Evolutionary conservation across 768 basidiomycete species (phyloP).

Genomic region (Cystofilobasidium capitatum): DNA sequence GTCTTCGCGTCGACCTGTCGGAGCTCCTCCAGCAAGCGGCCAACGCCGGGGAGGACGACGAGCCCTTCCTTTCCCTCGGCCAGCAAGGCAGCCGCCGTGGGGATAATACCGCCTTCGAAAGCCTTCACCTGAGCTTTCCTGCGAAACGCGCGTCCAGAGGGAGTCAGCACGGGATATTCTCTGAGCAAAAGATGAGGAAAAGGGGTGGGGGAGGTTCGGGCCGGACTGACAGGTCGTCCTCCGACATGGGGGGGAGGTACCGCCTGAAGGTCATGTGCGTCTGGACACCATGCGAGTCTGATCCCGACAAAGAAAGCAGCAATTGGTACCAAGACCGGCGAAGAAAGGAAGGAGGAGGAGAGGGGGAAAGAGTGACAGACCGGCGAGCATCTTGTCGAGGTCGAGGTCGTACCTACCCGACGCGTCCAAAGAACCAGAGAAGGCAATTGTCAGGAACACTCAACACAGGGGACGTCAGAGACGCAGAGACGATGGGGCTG

Average conservation of each 20-base stretch:
- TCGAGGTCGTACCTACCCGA: conserved; percentile 21
- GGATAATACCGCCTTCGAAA: conserved; percentile 23
- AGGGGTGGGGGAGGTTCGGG: not conserved
- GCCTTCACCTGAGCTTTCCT: conserved; percentile 8
- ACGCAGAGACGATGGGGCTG: too few species aligned
- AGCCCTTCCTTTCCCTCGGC: conserved; percentile 19
- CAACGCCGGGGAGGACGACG: conserved; percentile 19
- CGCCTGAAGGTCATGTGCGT: conserved; percentile 13
- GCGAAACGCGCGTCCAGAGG: not conserved
- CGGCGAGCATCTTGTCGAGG: conserved; percentile 15
- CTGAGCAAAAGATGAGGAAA: not conserved
- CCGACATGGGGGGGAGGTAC: conserved; percentile 20
- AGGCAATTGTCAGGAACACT: too few species aligned
- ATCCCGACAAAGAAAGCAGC: too few species aligned
- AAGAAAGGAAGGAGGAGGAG: too few species aligned
- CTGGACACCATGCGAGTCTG: conserved; percentile 15
- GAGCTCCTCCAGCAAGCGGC: conserved; percentile 7
- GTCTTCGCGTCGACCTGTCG: not conserved
- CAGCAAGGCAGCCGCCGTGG: conserved; percentile 1
- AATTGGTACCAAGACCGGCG: too few species aligned
- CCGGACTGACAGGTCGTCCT: conserved; percentile 1
- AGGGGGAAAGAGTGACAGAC: not conserved
- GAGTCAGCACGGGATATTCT: not conserved
- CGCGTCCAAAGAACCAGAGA: too few species aligned
- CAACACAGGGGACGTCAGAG: too few species aligned